These are phyloP conservation scores for Tricholoma hemisulphureum DNA, from an alignment of 768 basidiomycete species.

Conservation along the genomic window DNA sequence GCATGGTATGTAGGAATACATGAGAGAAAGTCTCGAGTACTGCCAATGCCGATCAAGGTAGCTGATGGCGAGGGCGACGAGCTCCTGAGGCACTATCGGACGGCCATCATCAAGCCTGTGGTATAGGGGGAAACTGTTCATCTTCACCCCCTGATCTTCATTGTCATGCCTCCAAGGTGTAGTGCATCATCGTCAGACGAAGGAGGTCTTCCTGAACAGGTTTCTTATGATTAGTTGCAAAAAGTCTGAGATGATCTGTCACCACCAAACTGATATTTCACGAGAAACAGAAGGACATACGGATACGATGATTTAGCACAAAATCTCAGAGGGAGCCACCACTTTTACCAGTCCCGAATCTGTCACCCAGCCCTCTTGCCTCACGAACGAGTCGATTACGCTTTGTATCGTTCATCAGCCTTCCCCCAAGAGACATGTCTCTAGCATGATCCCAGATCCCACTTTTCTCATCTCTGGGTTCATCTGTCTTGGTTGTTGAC, in stretches of 20 bases:
- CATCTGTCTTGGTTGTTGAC: conserved; percentile 33
- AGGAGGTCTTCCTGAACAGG: background rate
- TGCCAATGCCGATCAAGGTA: background rate
- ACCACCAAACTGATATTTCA: background rate
- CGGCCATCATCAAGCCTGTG: no score
- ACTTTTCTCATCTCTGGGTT: conserved; percentile 50
- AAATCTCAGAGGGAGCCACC: conserved; percentile 58
- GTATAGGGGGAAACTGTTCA: no score
- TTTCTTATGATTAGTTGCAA: background rate
- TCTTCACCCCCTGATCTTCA: background rate
- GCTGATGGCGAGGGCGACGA: no score
- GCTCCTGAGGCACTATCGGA: no score
- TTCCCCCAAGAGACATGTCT: conserved; percentile 85
- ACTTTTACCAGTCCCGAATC: conserved; percentile 74
- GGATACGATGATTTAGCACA: background rate
- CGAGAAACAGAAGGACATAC: background rate
- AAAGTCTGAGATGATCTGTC: background rate
- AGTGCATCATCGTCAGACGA: background rate
- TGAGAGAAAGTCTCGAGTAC: background rate
- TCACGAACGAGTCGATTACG: conserved; percentile 77
- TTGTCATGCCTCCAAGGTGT: background rate
- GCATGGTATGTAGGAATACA: background rate
- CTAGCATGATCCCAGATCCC: conserved; percentile 90
- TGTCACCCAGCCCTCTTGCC: conserved; percentile 74
- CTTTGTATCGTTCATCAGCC: conserved; percentile 86